Evolutionary conservation across 2,329 filamentous ascomycete genomes (phyloP).

Genomic region (Cercospora sesami): DNA sequence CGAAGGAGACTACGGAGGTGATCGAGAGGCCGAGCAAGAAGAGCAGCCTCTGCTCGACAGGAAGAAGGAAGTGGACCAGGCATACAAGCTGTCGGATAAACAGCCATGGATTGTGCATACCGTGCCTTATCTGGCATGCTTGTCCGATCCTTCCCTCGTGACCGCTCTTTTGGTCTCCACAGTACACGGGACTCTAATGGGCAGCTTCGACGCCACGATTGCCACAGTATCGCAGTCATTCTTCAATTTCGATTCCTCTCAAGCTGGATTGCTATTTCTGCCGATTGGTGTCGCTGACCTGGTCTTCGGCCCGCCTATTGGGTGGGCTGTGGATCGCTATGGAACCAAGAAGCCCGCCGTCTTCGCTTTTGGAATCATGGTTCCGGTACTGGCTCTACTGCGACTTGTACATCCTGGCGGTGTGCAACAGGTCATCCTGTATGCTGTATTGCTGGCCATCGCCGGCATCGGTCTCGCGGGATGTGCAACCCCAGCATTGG

Average conservation of each 20-base stretch:
- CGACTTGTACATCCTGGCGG: neutral
- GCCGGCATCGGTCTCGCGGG: slow-evolving; percentile 42
- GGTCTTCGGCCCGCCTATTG: neutral
- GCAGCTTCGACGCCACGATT: neutral
- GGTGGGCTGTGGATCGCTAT: neutral
- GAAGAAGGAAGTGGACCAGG: neutral
- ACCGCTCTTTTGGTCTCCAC: neutral
- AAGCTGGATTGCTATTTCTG: neutral
- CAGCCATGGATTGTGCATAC: neutral
- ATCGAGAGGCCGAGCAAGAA: neutral
- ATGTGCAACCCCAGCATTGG: neutral
- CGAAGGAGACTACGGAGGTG: no score
- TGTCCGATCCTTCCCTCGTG: neutral
- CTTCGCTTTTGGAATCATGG: neutral
- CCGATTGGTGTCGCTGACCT: neutral
- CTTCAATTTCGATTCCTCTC: neutral
- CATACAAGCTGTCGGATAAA: neutral
- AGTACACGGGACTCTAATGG: neutral
- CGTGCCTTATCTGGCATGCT: neutral
- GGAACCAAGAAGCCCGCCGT: neutral
- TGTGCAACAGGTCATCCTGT: slow-evolving; percentile 15
- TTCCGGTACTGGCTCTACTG: neutral
- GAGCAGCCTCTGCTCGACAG: neutral
- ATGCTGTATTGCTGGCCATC: slow-evolving; percentile 47
- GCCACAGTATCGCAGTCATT: neutral